Evolutionary conservation across 2,329 filamentous ascomycete species (phyloP), one percentile per base, ranked within the genome.

Genomic region (Beauveria medogensis): DNA sequence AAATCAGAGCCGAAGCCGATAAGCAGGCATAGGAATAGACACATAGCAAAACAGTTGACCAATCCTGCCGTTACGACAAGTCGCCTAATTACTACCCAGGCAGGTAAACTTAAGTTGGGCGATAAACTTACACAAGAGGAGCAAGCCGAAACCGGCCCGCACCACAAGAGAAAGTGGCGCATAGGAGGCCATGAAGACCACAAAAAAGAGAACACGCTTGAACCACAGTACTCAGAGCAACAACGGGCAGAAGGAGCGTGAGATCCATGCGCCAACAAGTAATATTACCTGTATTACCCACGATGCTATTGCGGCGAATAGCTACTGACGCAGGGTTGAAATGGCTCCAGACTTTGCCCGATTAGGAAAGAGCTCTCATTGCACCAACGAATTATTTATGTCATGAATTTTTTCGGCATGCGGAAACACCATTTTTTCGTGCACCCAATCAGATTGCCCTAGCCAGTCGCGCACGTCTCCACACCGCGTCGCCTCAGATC

Each of bases 401-500:
- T 37, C 46, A 34, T 50, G 52, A 26, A 52, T 53, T 61, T 57
- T 61, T 47, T 57, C 16, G 52, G 59, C 59, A 57, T 53, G 53
- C 59, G 50, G 20, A 55, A 50, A 41, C n/a, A 30, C 48, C 37
- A 52, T 48, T 54, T 59, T 53, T 60, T 48, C 37, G 9, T 18
- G 52, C 46, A 26, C 59, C 55, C 60, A 62, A 62, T 62, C 59
- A 62, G 51, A 59, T 55, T 37, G 34, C 34, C 34, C 54, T 56
- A 26, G 41, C 26, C 53, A 46, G 40, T 51, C 59, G 54, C 52
- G 60, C 55, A 59, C 52, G 55, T 55, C 50, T 43, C 59, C 59
- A 54, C 65, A 44, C 43, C 47, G 48, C 60, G 60, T 44, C 57
- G 22, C 60, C 50, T 65, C 72, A 76, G 68, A 76, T 76, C 74